These are phyloP conservation scores for Lippia alba DNA, from an alignment of 305 asterid species.

Conservation along the genomic window DNA sequence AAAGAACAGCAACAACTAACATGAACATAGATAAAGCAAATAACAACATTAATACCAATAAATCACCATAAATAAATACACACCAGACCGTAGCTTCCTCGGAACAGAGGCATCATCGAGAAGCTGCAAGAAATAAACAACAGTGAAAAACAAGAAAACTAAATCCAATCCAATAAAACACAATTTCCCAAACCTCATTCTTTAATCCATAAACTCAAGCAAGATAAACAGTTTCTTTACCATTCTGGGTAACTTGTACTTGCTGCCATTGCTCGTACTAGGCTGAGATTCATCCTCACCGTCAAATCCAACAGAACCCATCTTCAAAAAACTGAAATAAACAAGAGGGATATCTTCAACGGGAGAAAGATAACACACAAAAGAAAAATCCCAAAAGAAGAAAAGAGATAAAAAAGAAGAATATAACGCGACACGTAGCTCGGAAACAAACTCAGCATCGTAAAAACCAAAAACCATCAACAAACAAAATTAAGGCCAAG, in stretches of 20 bases:
- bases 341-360: conserved; percentile 37
- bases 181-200: neutral
- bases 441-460: conserved; percentile 30
- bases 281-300: conserved; percentile 56
- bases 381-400: conserved; percentile 25
- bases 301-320: conserved; percentile 59
- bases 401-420: conserved; percentile 33
- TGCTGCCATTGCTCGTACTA: conserved; percentile 39
- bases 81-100: conserved; percentile 76
- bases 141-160: neutral
- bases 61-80: conserved; percentile 28
- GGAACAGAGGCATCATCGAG: conserved; percentile 72
- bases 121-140: conserved; percentile 53
- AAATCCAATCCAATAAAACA: neutral
- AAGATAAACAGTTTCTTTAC: conserved; percentile 38
- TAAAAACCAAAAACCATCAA: conserved; percentile 45
- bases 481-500: conserved; percentile 40
- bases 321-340: conserved; percentile 35
- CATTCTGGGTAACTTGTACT: conserved; percentile 50
- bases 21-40: neutral
- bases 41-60: neutral
- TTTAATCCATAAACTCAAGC: neutral
- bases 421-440: conserved; percentile 51
- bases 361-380: conserved; percentile 33
- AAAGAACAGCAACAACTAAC: neutral